These are phyloP conservation scores for Peronosclerospora sorghi DNA, from an alignment of 352 stramenopile species.

Conservation along the genomic window DNA sequence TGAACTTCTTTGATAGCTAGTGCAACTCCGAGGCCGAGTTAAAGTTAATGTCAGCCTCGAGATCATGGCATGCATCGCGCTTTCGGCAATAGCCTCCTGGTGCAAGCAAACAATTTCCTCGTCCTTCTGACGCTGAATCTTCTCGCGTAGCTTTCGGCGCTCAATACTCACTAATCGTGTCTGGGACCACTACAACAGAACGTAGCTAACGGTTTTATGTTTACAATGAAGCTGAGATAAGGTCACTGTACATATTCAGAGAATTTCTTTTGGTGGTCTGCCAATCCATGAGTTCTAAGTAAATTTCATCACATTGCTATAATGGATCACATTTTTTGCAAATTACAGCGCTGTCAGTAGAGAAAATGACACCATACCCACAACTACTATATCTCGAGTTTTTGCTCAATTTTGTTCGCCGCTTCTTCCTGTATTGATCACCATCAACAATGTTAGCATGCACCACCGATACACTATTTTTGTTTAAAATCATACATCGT, in stretches of 20 bases:
- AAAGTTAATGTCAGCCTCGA: conserved; percentile 58
- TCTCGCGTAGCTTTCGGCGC: conserved; percentile 42
- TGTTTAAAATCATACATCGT: conserved; percentile 29
- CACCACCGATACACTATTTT: no score
- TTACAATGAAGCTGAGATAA: not conserved
- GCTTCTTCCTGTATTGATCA: conserved; percentile 31
- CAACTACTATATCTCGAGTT: conserved; percentile 42
- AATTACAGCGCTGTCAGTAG: not conserved
- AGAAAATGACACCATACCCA: not conserved
- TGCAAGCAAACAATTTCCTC: conserved; percentile 58
- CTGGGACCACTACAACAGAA: conserved; percentile 36
- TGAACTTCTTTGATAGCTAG: conserved; percentile 49
- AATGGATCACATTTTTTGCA: not conserved
- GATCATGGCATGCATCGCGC: conserved; percentile 52
- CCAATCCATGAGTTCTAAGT: conserved; percentile 66
- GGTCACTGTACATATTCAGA: conserved; percentile 41
- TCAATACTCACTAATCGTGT: conserved; percentile 40
- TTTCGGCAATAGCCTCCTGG: conserved; percentile 62
- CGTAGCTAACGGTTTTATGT: no score
- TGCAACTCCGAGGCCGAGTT: conserved; percentile 36
- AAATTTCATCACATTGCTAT: conserved; percentile 76
- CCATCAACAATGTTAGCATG: not conserved
- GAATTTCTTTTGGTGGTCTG: conserved; percentile 55
- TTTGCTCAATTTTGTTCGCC: conserved; percentile 51
- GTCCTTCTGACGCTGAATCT: conserved; percentile 53